Percentiles rank a stretch among this genome's conserved stretches.
Evolutionary conservation across 2,329 filamentous ascomycete species (phyloP).

Genomic region (Parasarocladium wereldwijsianum): DNA sequence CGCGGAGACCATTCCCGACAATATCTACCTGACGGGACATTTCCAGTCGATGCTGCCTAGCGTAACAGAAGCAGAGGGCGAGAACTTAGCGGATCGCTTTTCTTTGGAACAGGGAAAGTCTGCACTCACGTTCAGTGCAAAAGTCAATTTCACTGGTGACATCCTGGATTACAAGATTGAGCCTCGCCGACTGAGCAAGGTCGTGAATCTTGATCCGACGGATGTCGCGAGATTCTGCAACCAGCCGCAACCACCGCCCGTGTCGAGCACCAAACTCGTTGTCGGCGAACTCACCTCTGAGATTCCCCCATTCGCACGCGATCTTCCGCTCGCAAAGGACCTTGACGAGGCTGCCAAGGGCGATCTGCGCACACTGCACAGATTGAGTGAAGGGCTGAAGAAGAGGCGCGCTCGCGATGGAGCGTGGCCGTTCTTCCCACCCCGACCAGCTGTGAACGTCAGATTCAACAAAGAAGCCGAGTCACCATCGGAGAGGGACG

Average conservation of each 20-base stretch:
- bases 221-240: constrained; percentile 31
- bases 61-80: constrained; percentile 16
- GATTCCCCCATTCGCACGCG: constrained; percentile 16
- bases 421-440: constrained; percentile 32
- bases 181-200: constrained; percentile 35
- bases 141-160: constrained; percentile 35
- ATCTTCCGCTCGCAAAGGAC: constrained; percentile 26
- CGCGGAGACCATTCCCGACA: constrained; percentile 44
- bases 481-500: no score
- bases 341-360: constrained; percentile 26
- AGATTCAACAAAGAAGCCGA: no score
- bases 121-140: constrained; percentile 48
- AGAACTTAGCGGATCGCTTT: constrained; percentile 29
- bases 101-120: constrained; percentile 37
- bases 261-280: constrained; percentile 11
- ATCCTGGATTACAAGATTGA: constrained; percentile 39
- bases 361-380: constrained; percentile 31
- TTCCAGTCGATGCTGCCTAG: constrained; percentile 41
- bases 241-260: constrained; percentile 13
- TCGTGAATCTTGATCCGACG: constrained; percentile 41
- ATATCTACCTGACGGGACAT: constrained; percentile 45
- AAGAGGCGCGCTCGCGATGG: constrained; percentile 27
- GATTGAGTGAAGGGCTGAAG: constrained; percentile 31
- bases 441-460: constrained; percentile 27
- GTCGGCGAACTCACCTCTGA: no score